These are phyloP conservation scores for Tremella fuciformis DNA, from an alignment of 768 basidiomycete species.

Conservation along the genomic window DNA sequence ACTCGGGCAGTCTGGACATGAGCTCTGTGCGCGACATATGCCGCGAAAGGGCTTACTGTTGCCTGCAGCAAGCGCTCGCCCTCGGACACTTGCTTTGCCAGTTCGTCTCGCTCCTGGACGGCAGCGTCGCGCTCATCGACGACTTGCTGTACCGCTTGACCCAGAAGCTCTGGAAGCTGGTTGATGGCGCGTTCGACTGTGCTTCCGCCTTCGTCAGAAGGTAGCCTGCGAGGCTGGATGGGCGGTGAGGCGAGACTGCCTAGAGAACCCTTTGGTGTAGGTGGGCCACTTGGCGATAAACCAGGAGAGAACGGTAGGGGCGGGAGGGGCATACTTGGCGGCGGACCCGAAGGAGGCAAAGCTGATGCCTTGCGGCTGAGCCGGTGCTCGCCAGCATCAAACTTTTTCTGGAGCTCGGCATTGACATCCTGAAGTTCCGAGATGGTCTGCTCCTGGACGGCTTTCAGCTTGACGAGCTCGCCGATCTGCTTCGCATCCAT, in stretches of 20 bases:
- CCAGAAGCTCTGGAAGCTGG: constrained; percentile 9
- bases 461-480: constrained; percentile 23
- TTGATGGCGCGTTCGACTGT: constrained; percentile 10
- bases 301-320: constrained; percentile 19
- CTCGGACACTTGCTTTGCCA: constrained; percentile 56
- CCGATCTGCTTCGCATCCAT: constrained; percentile 26
- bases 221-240: not conserved
- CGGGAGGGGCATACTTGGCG: constrained; percentile 35
- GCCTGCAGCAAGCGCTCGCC: constrained; percentile 66
- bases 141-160: constrained; percentile 19
- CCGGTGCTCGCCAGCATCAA: constrained; percentile 25
- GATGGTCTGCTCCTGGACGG: constrained; percentile 26
- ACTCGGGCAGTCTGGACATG: constrained; percentile 26
- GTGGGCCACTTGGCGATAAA: not conserved
- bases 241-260: not conserved
- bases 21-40: not conserved
- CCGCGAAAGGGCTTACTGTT: constrained; percentile 47
- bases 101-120: constrained; percentile 57
- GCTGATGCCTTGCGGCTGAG: constrained; percentile 15
- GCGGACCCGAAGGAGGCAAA: constrained; percentile 38
- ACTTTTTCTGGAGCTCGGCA: constrained; percentile 22
- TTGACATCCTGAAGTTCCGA: constrained; percentile 24
- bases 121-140: constrained; percentile 15
- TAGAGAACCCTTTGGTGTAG: not conserved
- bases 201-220: not conserved